phyloP scores from a whole-genome alignment of 148 eudicot genomes.

The Fagopyrum tataricum region DNA sequence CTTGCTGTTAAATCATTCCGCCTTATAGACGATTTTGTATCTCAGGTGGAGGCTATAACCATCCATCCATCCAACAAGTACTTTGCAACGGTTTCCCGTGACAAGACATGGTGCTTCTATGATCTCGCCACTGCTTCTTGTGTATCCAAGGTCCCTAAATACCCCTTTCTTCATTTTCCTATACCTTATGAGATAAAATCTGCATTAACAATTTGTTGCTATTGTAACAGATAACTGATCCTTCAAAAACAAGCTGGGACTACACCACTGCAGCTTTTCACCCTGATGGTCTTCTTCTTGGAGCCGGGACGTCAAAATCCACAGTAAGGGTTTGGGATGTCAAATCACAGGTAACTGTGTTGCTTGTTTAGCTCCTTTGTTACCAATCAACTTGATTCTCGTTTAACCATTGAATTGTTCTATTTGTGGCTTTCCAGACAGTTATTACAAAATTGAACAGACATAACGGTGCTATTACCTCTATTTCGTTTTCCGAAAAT shows the following conservation, averaged over 20 bases:
- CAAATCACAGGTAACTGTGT: conserved; percentile 67
- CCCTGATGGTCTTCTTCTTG: conserved; percentile 97
- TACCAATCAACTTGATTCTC: no score
- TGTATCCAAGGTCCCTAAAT: conserved; percentile 61
- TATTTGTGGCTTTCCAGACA: conserved; percentile 29
- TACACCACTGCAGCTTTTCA: conserved; percentile 95
- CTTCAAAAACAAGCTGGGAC: conserved; percentile 46
- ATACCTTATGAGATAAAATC: no score
- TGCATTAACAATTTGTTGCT: no score
- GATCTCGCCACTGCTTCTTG: conserved; percentile 73
- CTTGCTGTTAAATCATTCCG: no score
- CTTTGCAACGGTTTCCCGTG: conserved; percentile 83
- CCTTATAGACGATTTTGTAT: background rate
- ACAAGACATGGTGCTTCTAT: conserved; percentile 92
- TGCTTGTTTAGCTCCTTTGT: background rate
- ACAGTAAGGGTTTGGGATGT: conserved; percentile 95
- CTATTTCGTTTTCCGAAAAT: conserved; percentile 92
- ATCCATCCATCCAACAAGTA: conserved; percentile 84
- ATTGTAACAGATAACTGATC: conserved; percentile 55
- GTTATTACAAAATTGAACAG: conserved; percentile 90
- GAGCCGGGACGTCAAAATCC: conserved; percentile 84
- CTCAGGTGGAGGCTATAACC: conserved; percentile 91
- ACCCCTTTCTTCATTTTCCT: background rate
- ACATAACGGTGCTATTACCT: conserved; percentile 76
- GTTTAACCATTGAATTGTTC: background rate